Evolutionary conservation across 2,329 filamentous ascomycete species (phyloP).

Genomic region (Ophiostoma himal-ulmi): DNA sequence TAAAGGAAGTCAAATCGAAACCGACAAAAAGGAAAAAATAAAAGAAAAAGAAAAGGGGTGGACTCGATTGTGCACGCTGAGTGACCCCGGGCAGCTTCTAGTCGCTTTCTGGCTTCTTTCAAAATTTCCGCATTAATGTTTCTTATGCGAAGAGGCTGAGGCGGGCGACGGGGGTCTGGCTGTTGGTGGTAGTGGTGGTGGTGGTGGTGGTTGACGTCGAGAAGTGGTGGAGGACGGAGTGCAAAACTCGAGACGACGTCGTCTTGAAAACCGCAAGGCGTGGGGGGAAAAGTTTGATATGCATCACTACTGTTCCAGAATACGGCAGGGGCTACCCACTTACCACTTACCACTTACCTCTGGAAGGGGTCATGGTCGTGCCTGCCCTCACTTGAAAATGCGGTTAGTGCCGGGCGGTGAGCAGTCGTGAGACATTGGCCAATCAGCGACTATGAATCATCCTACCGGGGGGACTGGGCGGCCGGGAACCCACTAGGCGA

Average conservation of each 20-base stretch:
- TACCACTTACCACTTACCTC: not conserved
- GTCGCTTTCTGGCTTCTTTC: not conserved
- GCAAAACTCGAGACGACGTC: slow-evolving; percentile 8
- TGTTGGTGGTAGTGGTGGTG: not conserved
- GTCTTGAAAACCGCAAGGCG: slow-evolving; percentile 10
- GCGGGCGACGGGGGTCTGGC: slow-evolving; percentile 10
- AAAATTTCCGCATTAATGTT: slow-evolving; percentile 18
- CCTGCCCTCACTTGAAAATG: not conserved
- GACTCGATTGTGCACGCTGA: not conserved
- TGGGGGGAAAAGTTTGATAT: slow-evolving; percentile 22
- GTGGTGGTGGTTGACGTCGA: slow-evolving; percentile 8
- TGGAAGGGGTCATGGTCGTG: not conserved
- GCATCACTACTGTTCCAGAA: slow-evolving; percentile 22
- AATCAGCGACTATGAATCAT: slow-evolving; percentile 33
- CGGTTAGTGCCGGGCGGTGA: slow-evolving; percentile 25
- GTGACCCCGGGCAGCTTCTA: not conserved
- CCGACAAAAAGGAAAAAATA: not conserved
- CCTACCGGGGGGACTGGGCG: not conserved
- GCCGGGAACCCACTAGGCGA: slow-evolving; percentile 10
- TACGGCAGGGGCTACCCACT: slow-evolving; percentile 1
- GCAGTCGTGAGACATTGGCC: slow-evolving; percentile 26
- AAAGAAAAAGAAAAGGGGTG: not conserved
- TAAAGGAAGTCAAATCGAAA: not conserved
- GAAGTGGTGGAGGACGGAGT: slow-evolving; percentile 1
- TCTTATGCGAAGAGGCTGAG: slow-evolving; percentile 20